Evolutionary conservation across 2,329 filamentous ascomycete species (phyloP).

Genomic region (Nakataea oryzae): DNA sequence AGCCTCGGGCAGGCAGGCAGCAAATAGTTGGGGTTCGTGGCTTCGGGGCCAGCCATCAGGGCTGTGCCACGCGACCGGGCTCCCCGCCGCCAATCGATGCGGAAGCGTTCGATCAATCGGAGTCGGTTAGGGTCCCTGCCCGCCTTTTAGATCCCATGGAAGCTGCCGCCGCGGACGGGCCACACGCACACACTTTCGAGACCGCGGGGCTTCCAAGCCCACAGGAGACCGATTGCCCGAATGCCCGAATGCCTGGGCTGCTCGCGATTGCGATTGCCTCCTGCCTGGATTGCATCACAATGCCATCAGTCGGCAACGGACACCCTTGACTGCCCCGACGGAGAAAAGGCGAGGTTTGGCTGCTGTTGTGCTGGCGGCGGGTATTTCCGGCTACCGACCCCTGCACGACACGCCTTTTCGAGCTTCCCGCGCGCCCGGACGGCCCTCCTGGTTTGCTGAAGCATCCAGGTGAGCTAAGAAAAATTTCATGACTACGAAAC

Average conservation of each 20-base stretch:
- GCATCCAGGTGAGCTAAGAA: not conserved
- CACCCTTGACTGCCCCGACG: not conserved
- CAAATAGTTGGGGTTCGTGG: no score
- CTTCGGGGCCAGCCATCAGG: no score
- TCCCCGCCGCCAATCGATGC: no score
- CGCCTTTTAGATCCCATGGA: not conserved
- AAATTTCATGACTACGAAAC: conserved; percentile 3
- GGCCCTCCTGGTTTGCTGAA: not conserved
- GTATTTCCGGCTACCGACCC: conserved; percentile 4
- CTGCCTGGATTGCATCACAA: not conserved
- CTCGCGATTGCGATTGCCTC: not conserved
- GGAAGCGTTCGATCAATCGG: not conserved
- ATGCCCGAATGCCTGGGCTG: not conserved
- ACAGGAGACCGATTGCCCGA: conserved; percentile 3
- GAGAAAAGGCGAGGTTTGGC: not conserved
- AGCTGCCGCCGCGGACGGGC: conserved; percentile 3
- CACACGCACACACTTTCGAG: not conserved
- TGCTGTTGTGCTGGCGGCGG: not conserved
- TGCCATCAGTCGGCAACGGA: not conserved
- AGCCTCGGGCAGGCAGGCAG: no score
- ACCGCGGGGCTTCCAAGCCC: not conserved
- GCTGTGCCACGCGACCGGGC: no score
- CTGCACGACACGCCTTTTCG: not conserved
- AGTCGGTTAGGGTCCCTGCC: not conserved
- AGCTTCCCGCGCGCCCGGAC: conserved; percentile 2